Base-by-base conservation (phyloP, 768 basidiomycete species). In the Boletus reticuloceps region DNA sequence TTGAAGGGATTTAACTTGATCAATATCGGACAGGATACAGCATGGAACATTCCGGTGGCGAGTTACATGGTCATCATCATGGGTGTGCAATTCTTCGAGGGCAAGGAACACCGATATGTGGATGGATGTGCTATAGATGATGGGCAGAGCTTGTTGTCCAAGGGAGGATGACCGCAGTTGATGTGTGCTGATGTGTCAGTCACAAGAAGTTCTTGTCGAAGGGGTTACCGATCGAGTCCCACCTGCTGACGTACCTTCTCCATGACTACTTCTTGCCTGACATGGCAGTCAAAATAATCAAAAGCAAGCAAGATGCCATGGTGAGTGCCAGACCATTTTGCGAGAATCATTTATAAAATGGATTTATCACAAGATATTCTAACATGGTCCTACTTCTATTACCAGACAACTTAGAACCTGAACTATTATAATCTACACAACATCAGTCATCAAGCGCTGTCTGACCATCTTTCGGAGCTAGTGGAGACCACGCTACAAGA, bases 11-110 rank as follows among this genome's bases (percentile, higher is more conserved):
- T 27, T 51, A 1, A 48, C 31, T 9, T 58, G 1, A 50, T 16
- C 11, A 31, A 39, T 6, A 20, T 44, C 20, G 25, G 19, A 25
- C 47, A 95, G 91, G 97, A 98, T 62, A 94, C 91, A 0, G 92
- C 94, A 1, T 99, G 97, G 97, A 93, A 85, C 65, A 77, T 99
- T 8, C 95, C 97, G 0, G 85, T 97, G 17, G 84, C 93, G 0
- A 87, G 91, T 55, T 95, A 97, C 72, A 97, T 98, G 93, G 95
- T 98, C 41, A 87, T 99, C 69, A 93, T 99, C 63, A 98, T 98
- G 95, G 95, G 96, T n/a, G 94, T 98, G 1, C 97, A 99, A 67
- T 88, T 74, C 55, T 98, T 90, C 63, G 95, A 98, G 70, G 96
- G 96, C 66, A 91, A 94, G 72, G 97, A 99, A 64, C 97, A 98